These are phyloP conservation scores for Reticulascus tulasneorum DNA, from an alignment of 2,329 filamentous ascomycete genomes.

Conservation along the genomic window DNA sequence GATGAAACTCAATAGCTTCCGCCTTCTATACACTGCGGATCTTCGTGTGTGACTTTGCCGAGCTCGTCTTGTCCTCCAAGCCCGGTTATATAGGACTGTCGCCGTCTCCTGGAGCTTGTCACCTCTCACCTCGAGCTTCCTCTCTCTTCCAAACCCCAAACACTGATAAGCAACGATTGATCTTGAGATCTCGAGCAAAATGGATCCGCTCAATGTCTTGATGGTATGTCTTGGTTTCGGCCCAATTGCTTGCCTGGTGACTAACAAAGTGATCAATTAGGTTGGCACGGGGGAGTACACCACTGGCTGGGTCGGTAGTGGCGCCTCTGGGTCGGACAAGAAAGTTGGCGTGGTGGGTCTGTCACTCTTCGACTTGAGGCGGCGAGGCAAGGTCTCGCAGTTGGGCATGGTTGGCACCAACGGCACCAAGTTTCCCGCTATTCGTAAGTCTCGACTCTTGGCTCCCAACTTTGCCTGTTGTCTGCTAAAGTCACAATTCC, in stretches of 20 bases:
- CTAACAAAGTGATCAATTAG: conserved; percentile 31
- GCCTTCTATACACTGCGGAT: too few relatives aligned
- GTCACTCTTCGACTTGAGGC: conserved; percentile 82
- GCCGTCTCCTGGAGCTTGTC: too few relatives aligned
- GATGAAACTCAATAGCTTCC: too few relatives aligned
- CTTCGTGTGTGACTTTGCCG: too few relatives aligned
- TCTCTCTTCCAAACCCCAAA: background rate
- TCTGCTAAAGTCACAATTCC: conserved; percentile 2
- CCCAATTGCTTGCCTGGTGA: too few relatives aligned
- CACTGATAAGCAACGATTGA: conserved; percentile 6
- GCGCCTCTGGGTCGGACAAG: conserved; percentile 84
- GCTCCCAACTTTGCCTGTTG: too few relatives aligned
- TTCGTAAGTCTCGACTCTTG: conserved; percentile 58
- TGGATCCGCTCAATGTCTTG: conserved; percentile 62
- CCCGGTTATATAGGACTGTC: too few relatives aligned
- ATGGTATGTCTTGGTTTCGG: conserved; percentile 64
- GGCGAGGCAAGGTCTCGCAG: conserved; percentile 81
- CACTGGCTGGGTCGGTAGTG: conserved; percentile 84
- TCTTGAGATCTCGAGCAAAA: conserved; percentile 21
- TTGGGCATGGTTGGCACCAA: conserved; percentile 88
- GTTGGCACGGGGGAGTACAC: conserved; percentile 96
- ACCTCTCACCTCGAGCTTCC: conserved; percentile 2
- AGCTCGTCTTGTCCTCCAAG: too few relatives aligned
- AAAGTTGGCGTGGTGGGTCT: conserved; percentile 92
- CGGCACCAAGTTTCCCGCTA: conserved; percentile 85